These are phyloP conservation scores for Saccharomycopsis oosterbeekiorum DNA, from an alignment of 805 yeast species.

Conservation along the genomic window DNA sequence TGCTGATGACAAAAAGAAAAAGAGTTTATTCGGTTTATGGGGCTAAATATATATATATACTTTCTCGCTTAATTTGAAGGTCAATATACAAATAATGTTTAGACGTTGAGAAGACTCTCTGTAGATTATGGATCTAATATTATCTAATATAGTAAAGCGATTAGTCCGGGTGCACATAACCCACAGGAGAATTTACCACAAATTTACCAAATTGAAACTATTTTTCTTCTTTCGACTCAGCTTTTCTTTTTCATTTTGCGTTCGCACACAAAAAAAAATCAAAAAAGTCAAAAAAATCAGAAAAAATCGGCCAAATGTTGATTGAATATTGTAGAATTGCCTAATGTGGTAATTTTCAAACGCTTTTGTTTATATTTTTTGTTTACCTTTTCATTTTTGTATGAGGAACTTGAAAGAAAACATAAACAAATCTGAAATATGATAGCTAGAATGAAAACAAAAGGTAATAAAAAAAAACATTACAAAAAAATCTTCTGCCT, in stretches of 20 bases:
- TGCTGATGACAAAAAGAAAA: constrained; percentile 33
- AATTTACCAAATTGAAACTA: background rate
- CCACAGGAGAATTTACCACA: background rate
- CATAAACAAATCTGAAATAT: background rate
- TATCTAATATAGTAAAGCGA: too few species aligned
- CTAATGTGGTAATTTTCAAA: background rate
- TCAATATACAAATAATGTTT: too few species aligned
- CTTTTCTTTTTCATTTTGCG: background rate
- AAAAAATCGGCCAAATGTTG: background rate
- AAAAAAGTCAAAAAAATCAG: too few species aligned
- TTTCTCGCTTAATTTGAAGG: too few species aligned
- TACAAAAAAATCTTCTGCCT: too few species aligned
- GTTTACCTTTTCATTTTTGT: background rate
- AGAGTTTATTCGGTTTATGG: constrained; percentile 68
- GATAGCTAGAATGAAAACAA: background rate
- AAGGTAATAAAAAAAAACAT: too few species aligned
- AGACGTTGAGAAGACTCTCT: too few species aligned
- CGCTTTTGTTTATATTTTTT: background rate
- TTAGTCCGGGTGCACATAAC: background rate
- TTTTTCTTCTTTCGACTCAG: background rate
- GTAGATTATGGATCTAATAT: too few species aligned
- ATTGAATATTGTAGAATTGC: background rate
- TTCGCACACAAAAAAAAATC: background rate
- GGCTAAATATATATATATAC: constrained; percentile 31
- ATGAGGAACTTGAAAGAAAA: background rate